phyloP scores from a whole-genome alignment of 75 land plant species.

The Azolla pinnata region DNA sequence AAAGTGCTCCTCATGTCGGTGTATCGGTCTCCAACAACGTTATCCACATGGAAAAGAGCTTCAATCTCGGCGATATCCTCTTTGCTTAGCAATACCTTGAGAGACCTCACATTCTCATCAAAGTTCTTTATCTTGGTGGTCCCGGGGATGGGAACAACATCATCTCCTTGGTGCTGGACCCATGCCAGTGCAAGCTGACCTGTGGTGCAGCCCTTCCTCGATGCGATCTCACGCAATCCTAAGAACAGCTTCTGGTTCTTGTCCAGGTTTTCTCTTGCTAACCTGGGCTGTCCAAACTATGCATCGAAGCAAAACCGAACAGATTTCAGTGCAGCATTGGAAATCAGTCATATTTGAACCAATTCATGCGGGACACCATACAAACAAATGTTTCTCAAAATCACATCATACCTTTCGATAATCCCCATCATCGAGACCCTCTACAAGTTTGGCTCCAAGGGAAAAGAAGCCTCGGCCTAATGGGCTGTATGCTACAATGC shows the following conservation, averaged over 20 bases:
- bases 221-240: constrained; percentile 27
- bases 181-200: constrained; percentile 61
- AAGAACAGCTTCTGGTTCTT: constrained; percentile 27
- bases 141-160: constrained; percentile 55
- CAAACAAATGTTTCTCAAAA: neutral
- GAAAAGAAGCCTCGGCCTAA: constrained; percentile 52
- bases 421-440: constrained; percentile 18
- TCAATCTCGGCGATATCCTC: constrained; percentile 52
- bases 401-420: constrained; percentile 28
- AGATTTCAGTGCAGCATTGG: too few species aligned
- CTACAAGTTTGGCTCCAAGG: constrained; percentile 17
- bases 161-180: constrained; percentile 58
- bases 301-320: neutral
- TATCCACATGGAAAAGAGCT: constrained; percentile 23
- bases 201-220: constrained; percentile 38
- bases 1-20: constrained; percentile 5
- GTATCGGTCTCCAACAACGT: constrained; percentile 38
- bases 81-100: constrained; percentile 33
- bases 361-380: too few species aligned
- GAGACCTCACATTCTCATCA: constrained; percentile 38
- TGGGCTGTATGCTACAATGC: constrained; percentile 54
- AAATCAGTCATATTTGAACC: too few species aligned
- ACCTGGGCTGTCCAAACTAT: constrained; percentile 22
- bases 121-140: constrained; percentile 47
- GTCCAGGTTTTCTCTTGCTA: constrained; percentile 34